Evolutionary conservation across 2,329 filamentous ascomycete species (phyloP).

Genomic region (Claviceps citrina): DNA sequence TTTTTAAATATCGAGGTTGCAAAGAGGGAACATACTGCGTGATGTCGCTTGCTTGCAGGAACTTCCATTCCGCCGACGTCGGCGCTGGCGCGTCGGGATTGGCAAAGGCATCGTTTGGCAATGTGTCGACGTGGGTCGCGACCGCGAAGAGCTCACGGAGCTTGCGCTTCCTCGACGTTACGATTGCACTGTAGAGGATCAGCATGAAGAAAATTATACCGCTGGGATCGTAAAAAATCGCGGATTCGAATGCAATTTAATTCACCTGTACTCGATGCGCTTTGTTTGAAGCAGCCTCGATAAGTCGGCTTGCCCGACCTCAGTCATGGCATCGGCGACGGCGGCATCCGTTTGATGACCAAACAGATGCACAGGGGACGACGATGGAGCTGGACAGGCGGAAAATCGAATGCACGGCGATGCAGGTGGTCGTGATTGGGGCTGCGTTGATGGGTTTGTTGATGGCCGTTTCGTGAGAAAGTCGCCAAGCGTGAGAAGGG

Average conservation of each 20-base stretch:
- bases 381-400: constrained; percentile 15
- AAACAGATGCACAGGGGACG: constrained; percentile 36
- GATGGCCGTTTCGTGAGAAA: constrained; percentile 14
- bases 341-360: constrained; percentile 54
- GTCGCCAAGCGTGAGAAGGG: constrained; percentile 14
- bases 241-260: constrained; percentile 28
- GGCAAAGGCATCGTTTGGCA: constrained; percentile 42
- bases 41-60: constrained; percentile 42
- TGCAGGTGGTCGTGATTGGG: constrained; percentile 16
- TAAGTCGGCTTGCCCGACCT: constrained; percentile 51
- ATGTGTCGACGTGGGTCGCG: constrained; percentile 52
- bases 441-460: constrained; percentile 18
- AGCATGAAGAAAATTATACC: constrained; percentile 30
- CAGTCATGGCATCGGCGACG: constrained; percentile 53
- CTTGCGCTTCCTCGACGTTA: constrained; percentile 79
- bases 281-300: constrained; percentile 51
- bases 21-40: constrained; percentile 35
- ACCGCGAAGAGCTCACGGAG: constrained; percentile 72
- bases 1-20: constrained; percentile 1
- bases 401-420: constrained; percentile 14
- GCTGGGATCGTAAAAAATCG: constrained; percentile 33
- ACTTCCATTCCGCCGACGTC: constrained; percentile 37
- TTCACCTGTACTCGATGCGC: constrained; percentile 46
- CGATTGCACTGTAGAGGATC: constrained; percentile 45
- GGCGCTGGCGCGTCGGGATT: constrained; percentile 40